Conservation (phyloP, 1,139 yeast species). For the Lodderomyces theae region DNA sequence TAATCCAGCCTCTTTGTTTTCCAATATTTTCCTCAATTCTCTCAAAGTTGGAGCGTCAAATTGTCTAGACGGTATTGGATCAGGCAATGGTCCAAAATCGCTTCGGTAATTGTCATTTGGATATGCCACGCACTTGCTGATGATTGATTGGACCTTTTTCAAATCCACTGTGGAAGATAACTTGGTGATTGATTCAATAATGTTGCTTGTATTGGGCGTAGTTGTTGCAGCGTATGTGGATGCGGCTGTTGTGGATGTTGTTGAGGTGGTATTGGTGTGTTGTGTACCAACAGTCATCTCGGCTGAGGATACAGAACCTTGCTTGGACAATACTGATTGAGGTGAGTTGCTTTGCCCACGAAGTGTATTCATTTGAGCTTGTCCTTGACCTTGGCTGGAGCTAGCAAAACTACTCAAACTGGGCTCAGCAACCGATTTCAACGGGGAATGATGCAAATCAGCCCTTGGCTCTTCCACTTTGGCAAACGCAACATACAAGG, state of each 20-base stretch:
- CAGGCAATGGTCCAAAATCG: slow-evolving; percentile 71
- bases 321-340: neutral
- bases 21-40: slow-evolving; percentile 57
- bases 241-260: slow-evolving; percentile 1
- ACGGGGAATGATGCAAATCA: neutral
- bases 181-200: slow-evolving; percentile 23
- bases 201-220: slow-evolving; percentile 21
- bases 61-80: slow-evolving; percentile 58
- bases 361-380: neutral
- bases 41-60: slow-evolving; percentile 84
- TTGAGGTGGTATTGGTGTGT: neutral
- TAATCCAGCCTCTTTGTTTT: slow-evolving; percentile 33
- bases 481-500: slow-evolving; percentile 67
- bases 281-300: neutral
- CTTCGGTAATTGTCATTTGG: slow-evolving; percentile 36
- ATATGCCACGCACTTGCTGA: slow-evolving; percentile 30
- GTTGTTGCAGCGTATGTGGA: slow-evolving; percentile 5
- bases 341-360: neutral
- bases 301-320: neutral
- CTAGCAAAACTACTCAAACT: neutral
- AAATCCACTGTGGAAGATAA: slow-evolving; percentile 23
- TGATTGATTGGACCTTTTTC: slow-evolving; percentile 31
- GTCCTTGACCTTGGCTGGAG: no score
- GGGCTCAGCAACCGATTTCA: neutral
- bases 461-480: slow-evolving; percentile 34